Percentiles rank a stretch among this genome's conserved stretches.
These are phyloP conservation scores for Juncus effusus DNA, from an alignment of 176 grass and related monocot species.

Conservation along the genomic window DNA sequence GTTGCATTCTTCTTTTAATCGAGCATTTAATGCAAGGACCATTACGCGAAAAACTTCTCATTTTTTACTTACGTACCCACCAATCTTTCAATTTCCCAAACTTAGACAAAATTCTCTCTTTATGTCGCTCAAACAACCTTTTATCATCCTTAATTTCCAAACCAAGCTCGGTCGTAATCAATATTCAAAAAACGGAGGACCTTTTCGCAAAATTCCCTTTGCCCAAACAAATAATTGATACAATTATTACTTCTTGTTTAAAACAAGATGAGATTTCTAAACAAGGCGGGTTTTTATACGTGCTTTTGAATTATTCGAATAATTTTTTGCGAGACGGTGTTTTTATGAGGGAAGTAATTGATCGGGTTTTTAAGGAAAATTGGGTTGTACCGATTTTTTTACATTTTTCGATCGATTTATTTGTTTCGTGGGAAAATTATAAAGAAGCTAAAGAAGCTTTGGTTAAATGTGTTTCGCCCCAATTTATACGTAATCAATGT, in stretches of 20 bases:
- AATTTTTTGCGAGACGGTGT: conserved; percentile 41
- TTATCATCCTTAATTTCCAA: neutral
- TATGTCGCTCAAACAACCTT: conserved; percentile 41
- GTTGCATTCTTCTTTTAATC: conserved; percentile 50
- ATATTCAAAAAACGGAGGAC: conserved; percentile 47
- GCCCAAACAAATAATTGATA: conserved; percentile 44
- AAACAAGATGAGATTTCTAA: conserved; percentile 47
- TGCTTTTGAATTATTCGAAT: conserved; percentile 58
- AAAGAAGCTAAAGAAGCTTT: conserved; percentile 62
- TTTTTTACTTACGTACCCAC: conserved; percentile 44
- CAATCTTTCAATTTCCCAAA: conserved; percentile 44
- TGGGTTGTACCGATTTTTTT: conserved; percentile 67
- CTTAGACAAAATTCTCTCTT: conserved; percentile 44
- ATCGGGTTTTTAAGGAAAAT: conserved; percentile 63
- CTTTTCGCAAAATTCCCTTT: conserved; percentile 68
- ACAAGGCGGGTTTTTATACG: conserved; percentile 46
- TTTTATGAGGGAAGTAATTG: conserved; percentile 61
- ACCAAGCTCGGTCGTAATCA: conserved; percentile 27
- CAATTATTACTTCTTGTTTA: conserved; percentile 43
- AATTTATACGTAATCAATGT: conserved; percentile 47
- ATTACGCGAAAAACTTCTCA: conserved; percentile 59
- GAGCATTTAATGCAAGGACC: conserved; percentile 51
- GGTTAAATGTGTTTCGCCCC: conserved; percentile 44
- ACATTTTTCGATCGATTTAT: conserved; percentile 59
- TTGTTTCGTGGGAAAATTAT: conserved; percentile 64